Conservation (phyloP, 345 rosid species). For the Pistacia integerrima region DNA sequence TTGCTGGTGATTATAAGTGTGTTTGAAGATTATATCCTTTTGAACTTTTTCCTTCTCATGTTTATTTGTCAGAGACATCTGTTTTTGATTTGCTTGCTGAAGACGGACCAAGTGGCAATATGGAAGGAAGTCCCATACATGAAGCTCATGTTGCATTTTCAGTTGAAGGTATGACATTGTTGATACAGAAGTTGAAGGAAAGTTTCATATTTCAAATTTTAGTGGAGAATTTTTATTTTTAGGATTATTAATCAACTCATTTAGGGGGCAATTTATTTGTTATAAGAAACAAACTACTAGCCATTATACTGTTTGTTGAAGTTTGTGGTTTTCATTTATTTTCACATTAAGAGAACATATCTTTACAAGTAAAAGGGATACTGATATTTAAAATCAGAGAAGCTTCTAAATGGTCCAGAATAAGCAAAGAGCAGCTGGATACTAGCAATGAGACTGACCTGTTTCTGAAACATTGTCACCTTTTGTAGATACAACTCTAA, state of each 20-base stretch:
- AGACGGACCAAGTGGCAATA: slow-evolving; percentile 44
- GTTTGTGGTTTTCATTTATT: neutral
- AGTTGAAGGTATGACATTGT: slow-evolving; percentile 60
- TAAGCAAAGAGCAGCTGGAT: slow-evolving; percentile 3
- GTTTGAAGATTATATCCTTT: slow-evolving; percentile 3
- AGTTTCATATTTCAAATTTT: neutral
- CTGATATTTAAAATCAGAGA: slow-evolving; percentile 3
- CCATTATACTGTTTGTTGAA: slow-evolving; percentile 7
- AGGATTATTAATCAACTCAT: neutral
- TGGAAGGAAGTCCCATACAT: slow-evolving; percentile 37
- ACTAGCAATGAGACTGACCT: neutral
- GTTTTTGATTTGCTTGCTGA: slow-evolving; percentile 78
- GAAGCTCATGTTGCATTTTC: slow-evolving; percentile 88
- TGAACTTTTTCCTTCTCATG: neutral
- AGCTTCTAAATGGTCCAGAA: slow-evolving; percentile 11
- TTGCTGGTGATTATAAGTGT: slow-evolving; percentile 8
- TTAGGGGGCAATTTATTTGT: neutral
- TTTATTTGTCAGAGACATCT: slow-evolving; percentile 51
- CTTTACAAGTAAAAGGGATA: neutral
- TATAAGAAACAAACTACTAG: neutral
- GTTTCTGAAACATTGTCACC: neutral
- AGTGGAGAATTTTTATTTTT: neutral
- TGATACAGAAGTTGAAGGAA: neutral
- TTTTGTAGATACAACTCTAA: slow-evolving; percentile 2
- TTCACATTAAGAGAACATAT: neutral